Conservation (phyloP, 352 stramenopile species). For the Pythium myriotylum region DNA sequence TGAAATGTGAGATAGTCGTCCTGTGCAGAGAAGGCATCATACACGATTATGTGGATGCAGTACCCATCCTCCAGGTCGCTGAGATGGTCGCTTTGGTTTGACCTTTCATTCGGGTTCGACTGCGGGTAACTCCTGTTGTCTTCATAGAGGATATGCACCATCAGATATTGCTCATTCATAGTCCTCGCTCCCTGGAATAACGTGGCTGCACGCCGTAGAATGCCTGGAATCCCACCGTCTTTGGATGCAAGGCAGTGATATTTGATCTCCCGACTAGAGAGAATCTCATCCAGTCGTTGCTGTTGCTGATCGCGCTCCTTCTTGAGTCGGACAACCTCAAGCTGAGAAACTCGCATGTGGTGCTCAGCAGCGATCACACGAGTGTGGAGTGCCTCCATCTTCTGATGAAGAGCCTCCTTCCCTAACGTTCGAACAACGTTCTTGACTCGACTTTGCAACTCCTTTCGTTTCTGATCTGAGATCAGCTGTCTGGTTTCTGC, state of each 20-base stretch:
- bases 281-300: slow-evolving; percentile 49
- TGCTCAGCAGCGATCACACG: slow-evolving; percentile 57
- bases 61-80: slow-evolving; percentile 32
- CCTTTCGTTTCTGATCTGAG: slow-evolving; percentile 49
- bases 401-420: slow-evolving; percentile 62
- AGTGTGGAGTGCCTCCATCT: slow-evolving; percentile 61
- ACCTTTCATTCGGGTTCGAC: background rate
- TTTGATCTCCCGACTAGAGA: slow-evolving; percentile 56
- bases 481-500: slow-evolving; percentile 49
- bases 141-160: slow-evolving; percentile 70
- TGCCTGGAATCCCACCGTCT: slow-evolving; percentile 52
- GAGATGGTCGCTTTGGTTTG: slow-evolving; percentile 12
- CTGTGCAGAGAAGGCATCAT: slow-evolving; percentile 49
- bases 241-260: slow-evolving; percentile 43
- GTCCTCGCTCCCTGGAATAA: slow-evolving; percentile 47
- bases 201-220: slow-evolving; percentile 43
- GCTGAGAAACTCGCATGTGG: slow-evolving; percentile 49
- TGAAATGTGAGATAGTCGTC: slow-evolving; percentile 57
- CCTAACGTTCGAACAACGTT: slow-evolving; percentile 59
- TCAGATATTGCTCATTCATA: slow-evolving; percentile 44
- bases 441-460: slow-evolving; percentile 58
- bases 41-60: slow-evolving; percentile 54
- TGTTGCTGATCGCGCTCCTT: slow-evolving; percentile 43
- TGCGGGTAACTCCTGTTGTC: slow-evolving; percentile 25
- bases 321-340: slow-evolving; percentile 38